Base-by-base conservation (phyloP, 2,329 filamentous ascomycete species). In the Pseudogymnoascus verrucosus region DNA sequence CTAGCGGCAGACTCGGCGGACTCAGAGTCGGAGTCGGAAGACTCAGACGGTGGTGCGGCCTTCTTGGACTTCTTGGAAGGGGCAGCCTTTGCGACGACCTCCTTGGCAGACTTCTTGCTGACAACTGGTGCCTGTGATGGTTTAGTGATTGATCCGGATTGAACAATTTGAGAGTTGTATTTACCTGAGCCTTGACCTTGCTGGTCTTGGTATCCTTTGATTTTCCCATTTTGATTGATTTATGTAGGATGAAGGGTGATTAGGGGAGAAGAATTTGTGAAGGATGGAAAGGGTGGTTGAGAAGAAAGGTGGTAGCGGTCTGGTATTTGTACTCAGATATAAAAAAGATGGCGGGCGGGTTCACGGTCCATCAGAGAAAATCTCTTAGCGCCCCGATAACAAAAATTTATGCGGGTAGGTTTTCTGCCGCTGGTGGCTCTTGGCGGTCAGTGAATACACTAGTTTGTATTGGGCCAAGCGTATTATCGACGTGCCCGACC, bases 81-180 rank as follows among this genome's bases (percentile, higher is more conserved):
- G 69, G 72, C 72, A 42, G 74, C 75, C 39, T 73, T 74, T 60
- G 74, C 77, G 64, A 82, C 78, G 54, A 77, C 73, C 65, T 81
- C 78, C 82, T 89, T 89, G 70, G 85, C 85, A 64, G 84, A 74
- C 68, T 86, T 80, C 81, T 89, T 89, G 71, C 84, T 89, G 66
- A 81, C 77, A 78, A 86, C 88, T 73, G 85, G 77, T 68, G 82
- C 83, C 75, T 88, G 81, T 66, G 84, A 79, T 62, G 86, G 74
- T 81, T 91, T 92, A 78, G 82, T 84, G 71, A 90, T 81, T 68
- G 84, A 83, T 69, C 81, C 86, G 70, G 81, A 82, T 81, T 90
- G 90, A 76, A 87, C 85, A 70, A 69, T 78, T 73, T 71, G 78
- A 76, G 70, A 80, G 73, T 66, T 78, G 74, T 72, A 82, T 80